phyloP scores from a whole-genome alignment of 768 basidiomycete species.

The Pleurotus tuber-regium region DNA sequence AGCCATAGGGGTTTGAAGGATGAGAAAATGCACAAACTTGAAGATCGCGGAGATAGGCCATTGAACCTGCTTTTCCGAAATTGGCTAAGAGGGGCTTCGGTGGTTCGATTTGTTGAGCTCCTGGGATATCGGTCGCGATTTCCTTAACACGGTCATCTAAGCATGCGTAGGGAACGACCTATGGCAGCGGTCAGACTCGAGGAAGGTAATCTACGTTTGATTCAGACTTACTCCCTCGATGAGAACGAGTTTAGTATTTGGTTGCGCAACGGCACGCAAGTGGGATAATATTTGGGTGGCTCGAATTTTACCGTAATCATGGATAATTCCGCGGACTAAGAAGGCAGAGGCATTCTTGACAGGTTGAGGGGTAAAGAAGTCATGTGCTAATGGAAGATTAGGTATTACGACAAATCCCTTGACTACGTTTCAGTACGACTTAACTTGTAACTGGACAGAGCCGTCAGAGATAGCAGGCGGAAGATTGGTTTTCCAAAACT shows the following conservation, averaged over 20 bases:
- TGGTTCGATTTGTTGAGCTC: slow-evolving; percentile 5
- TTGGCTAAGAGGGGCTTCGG: slow-evolving; percentile 26
- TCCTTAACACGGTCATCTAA: slow-evolving; percentile 11
- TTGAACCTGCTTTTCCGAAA: slow-evolving; percentile 19
- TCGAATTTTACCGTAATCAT: slow-evolving; percentile 27
- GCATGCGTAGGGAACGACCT: slow-evolving; percentile 19
- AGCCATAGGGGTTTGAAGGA: neutral
- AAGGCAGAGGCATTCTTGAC: slow-evolving; percentile 24
- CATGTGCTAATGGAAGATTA: slow-evolving; percentile 23
- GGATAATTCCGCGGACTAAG: slow-evolving; percentile 27
- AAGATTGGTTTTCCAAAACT: slow-evolving; percentile 25
- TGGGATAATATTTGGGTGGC: slow-evolving; percentile 24
- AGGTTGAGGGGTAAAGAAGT: slow-evolving; percentile 31
- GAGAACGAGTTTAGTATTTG: slow-evolving; percentile 23
- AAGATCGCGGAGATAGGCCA: slow-evolving; percentile 22
- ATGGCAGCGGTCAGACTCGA: no score
- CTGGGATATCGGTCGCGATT: neutral
- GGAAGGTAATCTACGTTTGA: neutral
- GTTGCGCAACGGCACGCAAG: slow-evolving; percentile 20
- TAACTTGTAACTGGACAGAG: slow-evolving; percentile 26
- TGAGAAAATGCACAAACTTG: no score
- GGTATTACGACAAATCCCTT: neutral
- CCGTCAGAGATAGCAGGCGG: slow-evolving; percentile 23
- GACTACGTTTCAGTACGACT: neutral
- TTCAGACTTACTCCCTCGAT: slow-evolving; percentile 17